phyloP scores from a whole-genome alignment of 208 protist genomes.

The Kentomonas sorsogonicus region DNA sequence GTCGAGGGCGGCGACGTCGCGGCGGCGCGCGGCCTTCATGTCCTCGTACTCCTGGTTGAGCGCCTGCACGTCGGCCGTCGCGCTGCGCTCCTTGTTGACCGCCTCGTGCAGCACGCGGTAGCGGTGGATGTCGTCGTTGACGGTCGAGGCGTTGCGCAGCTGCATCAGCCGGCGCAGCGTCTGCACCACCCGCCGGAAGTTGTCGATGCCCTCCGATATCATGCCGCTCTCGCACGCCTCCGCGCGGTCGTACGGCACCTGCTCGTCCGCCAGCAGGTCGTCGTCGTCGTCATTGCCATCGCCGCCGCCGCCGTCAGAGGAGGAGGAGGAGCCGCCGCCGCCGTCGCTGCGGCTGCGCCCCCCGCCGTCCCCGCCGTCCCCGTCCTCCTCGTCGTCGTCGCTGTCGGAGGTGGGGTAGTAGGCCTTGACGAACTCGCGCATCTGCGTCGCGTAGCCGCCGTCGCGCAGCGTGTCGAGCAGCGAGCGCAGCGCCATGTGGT shows the following conservation, averaged over 20 bases:
- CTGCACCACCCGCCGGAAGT: constrained; percentile 36
- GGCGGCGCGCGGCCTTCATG: constrained; percentile 46
- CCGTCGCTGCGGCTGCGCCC: neutral
- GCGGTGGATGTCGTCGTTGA: constrained; percentile 86
- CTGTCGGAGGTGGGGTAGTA: constrained; percentile 18
- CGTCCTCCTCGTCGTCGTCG: too few species aligned
- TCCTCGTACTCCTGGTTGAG: constrained; percentile 83
- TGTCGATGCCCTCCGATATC: constrained; percentile 31
- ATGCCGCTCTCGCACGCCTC: constrained; percentile 24
- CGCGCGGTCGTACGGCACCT: neutral
- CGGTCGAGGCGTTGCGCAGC: constrained; percentile 68
- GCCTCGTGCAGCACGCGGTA: constrained; percentile 84
- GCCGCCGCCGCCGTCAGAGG: neutral
- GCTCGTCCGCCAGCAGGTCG: neutral
- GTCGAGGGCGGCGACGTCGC: constrained; percentile 64
- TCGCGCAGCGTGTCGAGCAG: constrained; percentile 70
- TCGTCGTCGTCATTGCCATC: constrained; percentile 5
- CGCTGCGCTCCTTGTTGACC: constrained; percentile 83
- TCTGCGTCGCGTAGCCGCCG: constrained; percentile 37
- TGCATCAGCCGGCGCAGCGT: constrained; percentile 46
- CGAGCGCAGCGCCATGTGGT: constrained; percentile 58
- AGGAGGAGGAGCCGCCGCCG: neutral
- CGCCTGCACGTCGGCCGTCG: constrained; percentile 85
- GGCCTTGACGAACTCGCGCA: constrained; percentile 23
- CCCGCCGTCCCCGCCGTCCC: too few species aligned